Percentiles rank a stretch among this genome's conserved stretches.
phyloP scores from a whole-genome alignment of 2,329 filamentous ascomycete genomes.

The Fusarium penzigii region DNA sequence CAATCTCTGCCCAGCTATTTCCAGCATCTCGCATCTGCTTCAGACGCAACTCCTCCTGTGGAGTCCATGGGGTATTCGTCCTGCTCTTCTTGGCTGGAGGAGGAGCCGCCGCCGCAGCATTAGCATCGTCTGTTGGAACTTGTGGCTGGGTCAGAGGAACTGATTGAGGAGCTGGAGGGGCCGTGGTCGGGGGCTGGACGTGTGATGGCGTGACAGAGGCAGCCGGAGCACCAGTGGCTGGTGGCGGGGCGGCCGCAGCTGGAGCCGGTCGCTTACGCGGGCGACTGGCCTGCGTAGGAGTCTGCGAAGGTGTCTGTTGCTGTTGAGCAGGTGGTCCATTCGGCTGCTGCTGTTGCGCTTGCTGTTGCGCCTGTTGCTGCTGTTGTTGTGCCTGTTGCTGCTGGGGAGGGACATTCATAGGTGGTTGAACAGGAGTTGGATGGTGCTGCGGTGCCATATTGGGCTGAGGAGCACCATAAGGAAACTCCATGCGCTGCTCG shows the following conservation, averaged over 20 bases:
- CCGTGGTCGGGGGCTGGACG: slow-evolving; percentile 32
- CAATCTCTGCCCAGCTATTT: slow-evolving; percentile 96
- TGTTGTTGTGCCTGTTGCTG: slow-evolving; percentile 40
- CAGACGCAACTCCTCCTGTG: slow-evolving; percentile 85
- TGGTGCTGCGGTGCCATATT: slow-evolving; percentile 42
- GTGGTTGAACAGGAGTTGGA: slow-evolving; percentile 41
- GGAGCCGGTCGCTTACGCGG: slow-evolving; percentile 45
- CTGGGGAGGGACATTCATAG: slow-evolving; percentile 45
- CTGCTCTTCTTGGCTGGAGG: slow-evolving; percentile 84
- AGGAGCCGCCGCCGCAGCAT: slow-evolving; percentile 35
- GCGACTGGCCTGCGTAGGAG: slow-evolving; percentile 40
- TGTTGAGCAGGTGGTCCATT: slow-evolving; percentile 26
- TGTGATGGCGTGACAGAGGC: slow-evolving; percentile 36
- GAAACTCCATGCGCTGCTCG: slow-evolving; percentile 44
- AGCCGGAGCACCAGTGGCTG: slow-evolving; percentile 35
- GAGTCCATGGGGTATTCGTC: slow-evolving; percentile 99
- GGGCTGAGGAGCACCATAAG: slow-evolving; percentile 42
- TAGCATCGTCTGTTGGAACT: slow-evolving; percentile 33
- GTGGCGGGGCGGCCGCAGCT: slow-evolving; percentile 38
- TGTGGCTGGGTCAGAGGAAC: slow-evolving; percentile 31
- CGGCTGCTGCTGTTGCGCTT: not conserved
- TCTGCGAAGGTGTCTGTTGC: slow-evolving; percentile 41
- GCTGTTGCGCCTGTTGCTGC: slow-evolving; percentile 37
- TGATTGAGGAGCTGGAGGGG: slow-evolving; percentile 33
- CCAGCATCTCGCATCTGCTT: slow-evolving; percentile 94